Conservation (phyloP, 208 protist genomes). For the Crithidia brevicula region DNA sequence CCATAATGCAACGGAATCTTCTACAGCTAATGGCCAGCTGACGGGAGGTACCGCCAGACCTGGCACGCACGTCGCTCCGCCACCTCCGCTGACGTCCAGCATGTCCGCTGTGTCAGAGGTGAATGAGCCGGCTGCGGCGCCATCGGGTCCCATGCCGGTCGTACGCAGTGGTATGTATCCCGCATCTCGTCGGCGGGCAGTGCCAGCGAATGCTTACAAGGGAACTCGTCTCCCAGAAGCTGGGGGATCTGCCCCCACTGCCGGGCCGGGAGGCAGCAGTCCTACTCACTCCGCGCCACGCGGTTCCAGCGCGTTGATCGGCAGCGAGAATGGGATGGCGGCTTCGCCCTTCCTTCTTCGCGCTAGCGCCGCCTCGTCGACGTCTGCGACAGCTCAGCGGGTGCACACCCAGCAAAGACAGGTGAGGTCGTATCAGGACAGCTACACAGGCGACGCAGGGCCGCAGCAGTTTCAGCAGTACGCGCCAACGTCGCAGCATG, state of each 20-base stretch:
- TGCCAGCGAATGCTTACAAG: neutral
- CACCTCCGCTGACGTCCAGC: neutral
- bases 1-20: neutral
- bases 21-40: neutral
- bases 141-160: neutral
- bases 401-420: neutral
- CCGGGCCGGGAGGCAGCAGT: neutral
- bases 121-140: neutral
- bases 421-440: neutral
- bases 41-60: neutral
- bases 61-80: neutral
- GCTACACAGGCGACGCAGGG: neutral
- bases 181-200: slow-evolving; percentile 2
- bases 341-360: neutral
- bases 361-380: neutral
- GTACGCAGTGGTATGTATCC: slow-evolving; percentile 20
- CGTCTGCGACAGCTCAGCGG: neutral
- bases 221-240: too few species aligned
- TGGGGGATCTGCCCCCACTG: neutral
- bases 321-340: too few species aligned
- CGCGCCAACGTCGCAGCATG: neutral
- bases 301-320: too few species aligned
- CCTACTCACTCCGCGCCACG: too few species aligned
- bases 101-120: neutral
- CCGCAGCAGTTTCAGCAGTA: slow-evolving; percentile 7